phyloP scores from a whole-genome alignment of 306 rosid genomes.

The Rubus idaeus region DNA sequence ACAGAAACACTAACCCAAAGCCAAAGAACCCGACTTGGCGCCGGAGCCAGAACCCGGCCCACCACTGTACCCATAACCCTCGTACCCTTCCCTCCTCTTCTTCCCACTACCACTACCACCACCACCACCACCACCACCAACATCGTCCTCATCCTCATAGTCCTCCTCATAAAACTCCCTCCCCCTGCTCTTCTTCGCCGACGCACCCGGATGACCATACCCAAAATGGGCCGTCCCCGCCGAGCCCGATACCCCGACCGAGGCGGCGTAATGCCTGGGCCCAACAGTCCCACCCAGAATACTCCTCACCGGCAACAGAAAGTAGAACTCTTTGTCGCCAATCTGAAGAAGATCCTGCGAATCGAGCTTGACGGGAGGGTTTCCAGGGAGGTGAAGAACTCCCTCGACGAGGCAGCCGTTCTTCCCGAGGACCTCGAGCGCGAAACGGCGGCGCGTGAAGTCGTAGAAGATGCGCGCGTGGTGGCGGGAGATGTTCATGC shows the following conservation, averaged over 20 bases:
- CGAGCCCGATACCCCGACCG: constrained; percentile 19
- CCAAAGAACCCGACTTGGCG: constrained; percentile 48
- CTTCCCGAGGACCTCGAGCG: constrained; percentile 91
- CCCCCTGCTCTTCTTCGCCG: constrained; percentile 67
- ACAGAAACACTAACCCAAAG: constrained; percentile 56
- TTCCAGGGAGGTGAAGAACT: constrained; percentile 91
- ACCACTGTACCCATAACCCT: constrained; percentile 56
- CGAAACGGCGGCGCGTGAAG: constrained; percentile 93
- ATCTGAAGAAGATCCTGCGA: constrained; percentile 96
- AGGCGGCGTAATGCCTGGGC: constrained; percentile 46
- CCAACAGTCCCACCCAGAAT: constrained; percentile 59
- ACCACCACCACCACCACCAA: constrained; percentile 25
- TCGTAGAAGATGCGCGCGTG: constrained; percentile 98
- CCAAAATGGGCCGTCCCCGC: constrained; percentile 46
- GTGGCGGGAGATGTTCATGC: constrained; percentile 98
- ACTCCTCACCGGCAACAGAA: constrained; percentile 74
- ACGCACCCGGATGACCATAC: constrained; percentile 41
- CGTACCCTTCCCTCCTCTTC: constrained; percentile 81
- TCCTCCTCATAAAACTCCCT: constrained; percentile 77
- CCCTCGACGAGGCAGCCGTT: constrained; percentile 97
- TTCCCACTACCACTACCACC: constrained; percentile 58
- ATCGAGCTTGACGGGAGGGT: constrained; percentile 90
- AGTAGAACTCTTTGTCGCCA: constrained; percentile 95
- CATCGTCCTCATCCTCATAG: constrained; percentile 69
- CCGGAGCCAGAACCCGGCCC: constrained; percentile 51